Conservation (phyloP, 441 rosid genomes). For the Biscutella laevigata region DNA sequence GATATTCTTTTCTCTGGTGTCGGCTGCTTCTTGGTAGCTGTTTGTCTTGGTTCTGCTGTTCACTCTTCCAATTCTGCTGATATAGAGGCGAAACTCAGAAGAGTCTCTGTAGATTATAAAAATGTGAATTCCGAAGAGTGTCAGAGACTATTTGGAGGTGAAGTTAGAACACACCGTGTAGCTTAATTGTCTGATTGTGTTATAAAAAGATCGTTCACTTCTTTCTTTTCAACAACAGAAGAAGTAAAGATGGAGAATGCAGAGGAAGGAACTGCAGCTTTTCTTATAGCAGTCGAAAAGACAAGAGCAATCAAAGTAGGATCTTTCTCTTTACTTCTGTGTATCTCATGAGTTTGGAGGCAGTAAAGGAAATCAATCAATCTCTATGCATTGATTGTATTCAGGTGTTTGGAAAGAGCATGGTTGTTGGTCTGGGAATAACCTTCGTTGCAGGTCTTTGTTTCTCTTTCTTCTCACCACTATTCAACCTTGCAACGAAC, state of each 20-base stretch:
- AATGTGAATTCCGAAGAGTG: slow-evolving; percentile 21
- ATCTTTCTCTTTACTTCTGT: not conserved
- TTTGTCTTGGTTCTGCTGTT: slow-evolving; percentile 72
- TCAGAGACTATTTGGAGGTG: slow-evolving; percentile 16
- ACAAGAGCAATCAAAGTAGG: slow-evolving; percentile 69
- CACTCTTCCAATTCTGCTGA: slow-evolving; percentile 69
- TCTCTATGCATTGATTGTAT: slow-evolving; percentile 8
- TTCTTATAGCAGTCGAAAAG: slow-evolving; percentile 58
- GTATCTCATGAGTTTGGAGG: not conserved
- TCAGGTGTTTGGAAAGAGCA: slow-evolving; percentile 76
- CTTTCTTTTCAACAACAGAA: slow-evolving; percentile 20
- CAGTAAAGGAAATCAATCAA: not conserved
- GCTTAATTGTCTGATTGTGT: not conserved
- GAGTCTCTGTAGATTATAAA: slow-evolving; percentile 9
- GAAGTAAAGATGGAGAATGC: slow-evolving; percentile 26
- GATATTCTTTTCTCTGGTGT: slow-evolving; percentile 72
- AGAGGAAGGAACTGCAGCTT: slow-evolving; percentile 51
- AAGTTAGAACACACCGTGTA: not conserved
- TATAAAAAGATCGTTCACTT: not conserved
- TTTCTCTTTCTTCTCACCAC: slow-evolving; percentile 82
- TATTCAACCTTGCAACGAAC: slow-evolving; percentile 78
- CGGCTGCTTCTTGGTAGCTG: slow-evolving; percentile 67
- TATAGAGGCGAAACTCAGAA: slow-evolving; percentile 36
- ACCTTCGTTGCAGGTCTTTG: slow-evolving; percentile 65
- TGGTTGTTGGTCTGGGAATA: slow-evolving; percentile 48